Evolutionary conservation across 1,284 basidiomycete genomes (phyloP), one percentile per base, ranked within the genome.

Genomic region (Puccinia horiana): DNA sequence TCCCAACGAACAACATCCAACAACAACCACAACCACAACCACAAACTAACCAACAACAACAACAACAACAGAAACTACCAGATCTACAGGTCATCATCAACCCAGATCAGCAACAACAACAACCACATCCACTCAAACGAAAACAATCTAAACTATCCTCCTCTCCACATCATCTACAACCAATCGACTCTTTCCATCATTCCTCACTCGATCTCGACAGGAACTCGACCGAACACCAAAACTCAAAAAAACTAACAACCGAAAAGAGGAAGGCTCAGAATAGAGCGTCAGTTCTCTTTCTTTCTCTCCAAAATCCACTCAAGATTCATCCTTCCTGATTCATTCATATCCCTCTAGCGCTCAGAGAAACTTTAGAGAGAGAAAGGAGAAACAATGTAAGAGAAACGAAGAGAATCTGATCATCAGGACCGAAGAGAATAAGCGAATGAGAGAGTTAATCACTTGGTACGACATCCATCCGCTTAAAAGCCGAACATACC

Each of bases 211-310:
- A 42, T 2, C 63, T 44, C 37, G 8, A 42, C 40, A 35, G 18
- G 16, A 37, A 69, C 18, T 47, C 65, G 9, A 3, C 42, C 37
- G 37, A 42, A 69, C 37, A 42, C n/a, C 65, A 69, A 6, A 29
- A 69, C 2, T 18, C 35, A 12, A 69, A 69, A 3, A 76, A 76
- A 76, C 54, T 77, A 14, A 77, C 76, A 0, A 77, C n/a, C 61
- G 76, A 77, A 35, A 77, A 77, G 61, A 77, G 76, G 61, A 77
- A 77, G 18, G 76, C 76, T 40, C 76, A 77, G 44, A 77, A 77
- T 49, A 35, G 76, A 77, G 61, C 76, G 76, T 77, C 37, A 65
- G 76, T 20, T 35, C 26, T 67, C 32, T 20, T 11, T 23, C 42
- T 9, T 16, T 47, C 37, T 18, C 58, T 26, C n/a, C 40, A n/a